These are phyloP conservation scores for Trichomonas tenax DNA, from an alignment of 208 protist genomes.

Conservation along the genomic window DNA sequence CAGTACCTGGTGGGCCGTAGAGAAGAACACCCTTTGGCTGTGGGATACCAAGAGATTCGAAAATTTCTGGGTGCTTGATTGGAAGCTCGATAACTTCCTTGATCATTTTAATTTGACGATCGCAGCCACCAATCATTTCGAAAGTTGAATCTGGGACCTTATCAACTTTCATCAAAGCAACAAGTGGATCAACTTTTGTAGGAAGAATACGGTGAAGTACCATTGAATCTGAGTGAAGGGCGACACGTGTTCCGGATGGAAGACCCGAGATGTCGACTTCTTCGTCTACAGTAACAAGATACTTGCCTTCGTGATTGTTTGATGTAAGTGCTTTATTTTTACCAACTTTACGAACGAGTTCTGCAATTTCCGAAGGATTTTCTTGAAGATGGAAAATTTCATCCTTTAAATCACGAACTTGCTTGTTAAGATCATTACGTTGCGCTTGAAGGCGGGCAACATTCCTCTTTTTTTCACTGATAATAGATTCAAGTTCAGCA, in stretches of 20 bases:
- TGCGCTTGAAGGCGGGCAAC: neutral
- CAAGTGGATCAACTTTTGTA: conserved; percentile 71
- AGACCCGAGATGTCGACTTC: neutral
- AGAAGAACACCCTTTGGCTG: conserved; percentile 96
- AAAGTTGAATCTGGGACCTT: conserved; percentile 99
- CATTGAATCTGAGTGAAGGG: conserved; percentile 81
- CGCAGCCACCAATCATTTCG: conserved; percentile 96
- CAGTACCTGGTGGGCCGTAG: conserved; percentile 67
- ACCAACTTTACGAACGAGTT: neutral
- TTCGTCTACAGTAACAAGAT: neutral
- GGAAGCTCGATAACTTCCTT: conserved; percentile 89
- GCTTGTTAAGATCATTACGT: conserved; percentile 11
- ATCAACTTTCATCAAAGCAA: conserved; percentile 98
- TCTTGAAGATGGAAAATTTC: conserved; percentile 22
- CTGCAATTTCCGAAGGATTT: conserved; percentile 12
- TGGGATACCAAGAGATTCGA: conserved; percentile 93
- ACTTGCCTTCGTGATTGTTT: conserved; percentile 1
- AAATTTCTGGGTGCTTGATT: conserved; percentile 98
- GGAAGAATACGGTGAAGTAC: conserved; percentile 73
- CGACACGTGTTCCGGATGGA: conserved; percentile 40
- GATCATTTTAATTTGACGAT: conserved; percentile 95
- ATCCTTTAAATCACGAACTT: conserved; percentile 16
- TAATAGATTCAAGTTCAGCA: conserved; percentile 11
- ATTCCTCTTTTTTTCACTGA: neutral
- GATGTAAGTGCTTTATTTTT: neutral